Base-by-base conservation (phyloP, 169 alveolate species). In the Amoebophrya sp. region DNA sequence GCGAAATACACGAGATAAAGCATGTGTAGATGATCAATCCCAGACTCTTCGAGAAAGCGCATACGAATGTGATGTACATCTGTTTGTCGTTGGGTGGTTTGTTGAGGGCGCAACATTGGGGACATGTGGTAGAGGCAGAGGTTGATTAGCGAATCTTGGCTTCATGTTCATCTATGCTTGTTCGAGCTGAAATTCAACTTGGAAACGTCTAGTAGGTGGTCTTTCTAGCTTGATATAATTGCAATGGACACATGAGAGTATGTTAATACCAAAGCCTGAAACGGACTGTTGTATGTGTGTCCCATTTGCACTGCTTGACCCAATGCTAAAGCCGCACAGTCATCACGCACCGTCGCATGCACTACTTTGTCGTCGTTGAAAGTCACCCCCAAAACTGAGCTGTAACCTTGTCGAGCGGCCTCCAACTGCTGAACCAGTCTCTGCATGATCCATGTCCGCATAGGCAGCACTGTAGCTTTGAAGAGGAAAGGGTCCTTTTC, bases 1-100 rank as follows among this genome's bases (percentile, higher is more conserved):
- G 83, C 83, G 83, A 65, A 26, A 65, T 26, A 36, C 83, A 65
- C 33, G 83, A 65, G 39, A 65, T 65, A 10, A 65, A 12, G 26
- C 83, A 65, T 36, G 83, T 65, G 83, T 65, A 65, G 83, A 65
- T 65, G 83, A 65, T 65, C 83, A 65, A 26, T 36, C 83, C 83
- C 83, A 65, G n/a, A 36, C 36, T 12, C 83, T 65, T 65, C 83
- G 83, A 65, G 83, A 65, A 65, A 1, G 83, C 83, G 83, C 83
- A 65, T 6, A 65, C 83, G 26, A 65, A 65, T 6, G 83, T 65
- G 83, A 65, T 65, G 83, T 65, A 65, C 83, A 65, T 65, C 76
- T 53, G 76, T 10, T 53, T 14, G 76, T 10, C 76, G 76, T 53
- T 53, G 10, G 10, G 10, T 53, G 10, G 76, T 53, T 53, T 53